Evolutionary conservation across 345 rosid genomes (phyloP).

Genomic region (Isatis tinctoria): DNA sequence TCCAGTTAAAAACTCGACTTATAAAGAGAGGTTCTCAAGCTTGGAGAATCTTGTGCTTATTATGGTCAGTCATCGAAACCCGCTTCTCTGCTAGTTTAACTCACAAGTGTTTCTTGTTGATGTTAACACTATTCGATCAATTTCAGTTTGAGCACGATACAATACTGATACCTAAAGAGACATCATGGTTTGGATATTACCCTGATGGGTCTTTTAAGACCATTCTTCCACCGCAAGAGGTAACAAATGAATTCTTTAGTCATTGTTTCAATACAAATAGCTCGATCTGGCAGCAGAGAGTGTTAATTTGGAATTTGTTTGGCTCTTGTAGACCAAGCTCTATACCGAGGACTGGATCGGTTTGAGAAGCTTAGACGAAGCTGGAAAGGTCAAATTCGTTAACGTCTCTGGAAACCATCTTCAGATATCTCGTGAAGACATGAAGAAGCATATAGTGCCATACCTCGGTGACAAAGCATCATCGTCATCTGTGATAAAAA

Average conservation of each 20-base stretch:
- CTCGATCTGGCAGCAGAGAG: neutral
- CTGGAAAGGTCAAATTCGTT: conserved; percentile 60
- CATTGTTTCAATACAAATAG: conserved; percentile 7
- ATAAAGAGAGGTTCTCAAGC: conserved; percentile 65
- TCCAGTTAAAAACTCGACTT: conserved; percentile 49
- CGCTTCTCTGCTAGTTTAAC: neutral
- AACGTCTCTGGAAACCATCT: conserved; percentile 63
- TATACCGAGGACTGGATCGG: conserved; percentile 78
- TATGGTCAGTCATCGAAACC: conserved; percentile 43
- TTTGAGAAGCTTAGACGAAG: conserved; percentile 60
- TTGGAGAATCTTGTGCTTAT: conserved; percentile 68
- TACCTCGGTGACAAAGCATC: conserved; percentile 43
- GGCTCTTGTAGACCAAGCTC: conserved; percentile 43
- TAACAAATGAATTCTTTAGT: neutral
- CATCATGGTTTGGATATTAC: conserved; percentile 79
- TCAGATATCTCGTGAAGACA: conserved; percentile 46
- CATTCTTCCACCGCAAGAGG: conserved; percentile 66
- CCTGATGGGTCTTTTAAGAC: conserved; percentile 59
- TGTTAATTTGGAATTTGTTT: neutral
- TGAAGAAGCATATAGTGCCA: conserved; percentile 60
- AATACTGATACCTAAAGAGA: conserved; percentile 73
- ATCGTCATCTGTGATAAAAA: conserved; percentile 5
- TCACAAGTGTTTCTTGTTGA: neutral
- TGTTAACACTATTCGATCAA: neutral
- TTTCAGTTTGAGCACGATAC: conserved; percentile 77